Base-by-base conservation (phyloP, 805 yeast genomes). In the Lachancea dasiensis region DNA sequence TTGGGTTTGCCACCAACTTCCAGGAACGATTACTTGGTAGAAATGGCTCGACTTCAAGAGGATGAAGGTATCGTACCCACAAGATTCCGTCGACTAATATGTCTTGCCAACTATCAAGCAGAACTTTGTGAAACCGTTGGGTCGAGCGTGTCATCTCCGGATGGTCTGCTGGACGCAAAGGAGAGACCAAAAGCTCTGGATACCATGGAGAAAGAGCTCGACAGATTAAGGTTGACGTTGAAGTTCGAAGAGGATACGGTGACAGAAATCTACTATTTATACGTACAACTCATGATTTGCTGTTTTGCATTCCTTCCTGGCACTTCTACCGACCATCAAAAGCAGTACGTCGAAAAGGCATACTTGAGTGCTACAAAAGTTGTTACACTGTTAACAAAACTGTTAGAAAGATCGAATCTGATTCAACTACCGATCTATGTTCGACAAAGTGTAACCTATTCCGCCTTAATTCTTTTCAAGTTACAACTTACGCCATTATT, bases 271-370 rank as follows among this genome's bases (percentile, higher is more conserved):
- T 84, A 84, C 53, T 83, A 75, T 51, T 68, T 85, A 4, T 86
- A 89, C 58, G 79, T 86, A 32, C 77, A 81, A 50, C 68, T 86
- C 45, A 81, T 84, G 75, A 73, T 89, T 30, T 85, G 95, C 56
- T 77, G 89, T 41, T 89, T 85, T 69, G 90, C 95, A 3, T 89
- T 89, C 49, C 65, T 86, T 43, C 90, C 95, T n/a, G 89, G 86
- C 16, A 82, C 95, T 0, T 86, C 95, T 6, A 73, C 79, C 38
- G 92, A 81, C 48, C 95, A 85, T 59, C 95, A 86, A 60, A 81
- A 86, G 1, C 78, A 79, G 50, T 86, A 83, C 56, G 89, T 87
- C 10, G 79, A 86, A 14, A 75, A 78, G 23, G 94, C 95, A 0
- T 87, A 86, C 57, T 63, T 82, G 36, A 64, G 86, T 1, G 85